Base-by-base conservation (phyloP, 2,329 filamentous ascomycete species). In the Colletotrichum sp. region DNA sequence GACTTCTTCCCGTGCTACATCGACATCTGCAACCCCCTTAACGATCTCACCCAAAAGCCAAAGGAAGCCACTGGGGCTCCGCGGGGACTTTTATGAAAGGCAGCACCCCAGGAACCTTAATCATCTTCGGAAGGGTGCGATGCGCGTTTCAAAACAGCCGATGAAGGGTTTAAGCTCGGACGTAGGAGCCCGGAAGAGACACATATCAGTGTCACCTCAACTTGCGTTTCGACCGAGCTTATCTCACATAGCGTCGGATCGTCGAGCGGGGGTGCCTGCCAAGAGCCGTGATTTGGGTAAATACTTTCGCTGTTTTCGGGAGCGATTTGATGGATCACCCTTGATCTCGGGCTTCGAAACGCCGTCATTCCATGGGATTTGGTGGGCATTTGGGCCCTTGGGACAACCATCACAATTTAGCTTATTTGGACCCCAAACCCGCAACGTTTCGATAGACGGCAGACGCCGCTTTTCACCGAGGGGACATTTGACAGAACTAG, bases 81-180 rank as follows among this genome's bases (percentile, higher is more conserved):
- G 15, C 8, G 18, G 26, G 16, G 30, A 60, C 18, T 65, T 74
- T 76, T 55, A 69, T 63, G 16, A 67, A 30, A 24, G 32, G 13
- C 64, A 39, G 44, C 44, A 52, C 44, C 44, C 44, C 44, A n/a
- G 60, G 4, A 21, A 24, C 57, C 30, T 60, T 76, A 59, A 74
- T 39, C 70, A 65, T 76, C 73, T 16, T 65, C 70, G 74, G 74
- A 64, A 65, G 26, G 65, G 64, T 26, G 49, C 52, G 71, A 69
- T 74, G 74, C 74, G 74, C 71, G 74, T 76, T 76, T 76, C 74
- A 76, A 65, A 62, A 60, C 60, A 39, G 49, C 59, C 65, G 65
- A 52, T 59, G 70, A 62, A 69, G 57, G 73, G 59, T 30, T 73
- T 71, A 9, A 68, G 74, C 74, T 76, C 71, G 74, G 74, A 60